phyloP scores from a whole-genome alignment of 2,329 filamentous ascomycete genomes.

The Canariomyces notabilis region DNA sequence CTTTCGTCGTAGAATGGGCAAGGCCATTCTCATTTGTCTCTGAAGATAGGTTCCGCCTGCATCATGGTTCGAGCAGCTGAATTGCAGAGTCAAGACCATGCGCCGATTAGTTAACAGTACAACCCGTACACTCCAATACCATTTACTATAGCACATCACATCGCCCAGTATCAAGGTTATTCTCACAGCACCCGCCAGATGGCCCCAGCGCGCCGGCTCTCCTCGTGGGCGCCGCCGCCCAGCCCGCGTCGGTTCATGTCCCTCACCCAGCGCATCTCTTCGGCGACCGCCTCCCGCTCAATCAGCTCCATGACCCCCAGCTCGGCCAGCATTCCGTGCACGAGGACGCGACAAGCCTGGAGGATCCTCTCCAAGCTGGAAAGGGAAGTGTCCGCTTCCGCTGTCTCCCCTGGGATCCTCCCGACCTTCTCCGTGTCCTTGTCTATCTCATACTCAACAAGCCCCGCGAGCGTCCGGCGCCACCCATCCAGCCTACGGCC shows the following conservation, averaged over 20 bases:
- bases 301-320: constrained; percentile 57
- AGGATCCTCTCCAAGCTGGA: constrained; percentile 42
- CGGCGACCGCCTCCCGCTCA: constrained; percentile 50
- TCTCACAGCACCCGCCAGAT: constrained; percentile 41
- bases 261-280: constrained; percentile 57
- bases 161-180: too few species aligned
- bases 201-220: constrained; percentile 39
- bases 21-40: too few species aligned
- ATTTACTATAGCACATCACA: too few species aligned
- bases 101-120: too few species aligned
- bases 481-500: constrained; percentile 52
- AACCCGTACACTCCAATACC: too few species aligned
- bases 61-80: too few species aligned
- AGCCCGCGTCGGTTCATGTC: constrained; percentile 43
- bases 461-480: constrained; percentile 42
- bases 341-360: constrained; percentile 42
- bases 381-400: too few species aligned
- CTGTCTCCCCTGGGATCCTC: too few species aligned
- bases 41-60: too few species aligned
- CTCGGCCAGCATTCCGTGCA: constrained; percentile 58
- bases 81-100: too few species aligned
- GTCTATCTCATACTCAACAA: constrained; percentile 30
- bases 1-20: too few species aligned
- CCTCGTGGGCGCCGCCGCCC: constrained; percentile 26
- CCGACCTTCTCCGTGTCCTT: constrained; percentile 12